phyloP scores from a whole-genome alignment of 2,329 filamentous ascomycete species.

The Aspergillus ruber region DNA sequence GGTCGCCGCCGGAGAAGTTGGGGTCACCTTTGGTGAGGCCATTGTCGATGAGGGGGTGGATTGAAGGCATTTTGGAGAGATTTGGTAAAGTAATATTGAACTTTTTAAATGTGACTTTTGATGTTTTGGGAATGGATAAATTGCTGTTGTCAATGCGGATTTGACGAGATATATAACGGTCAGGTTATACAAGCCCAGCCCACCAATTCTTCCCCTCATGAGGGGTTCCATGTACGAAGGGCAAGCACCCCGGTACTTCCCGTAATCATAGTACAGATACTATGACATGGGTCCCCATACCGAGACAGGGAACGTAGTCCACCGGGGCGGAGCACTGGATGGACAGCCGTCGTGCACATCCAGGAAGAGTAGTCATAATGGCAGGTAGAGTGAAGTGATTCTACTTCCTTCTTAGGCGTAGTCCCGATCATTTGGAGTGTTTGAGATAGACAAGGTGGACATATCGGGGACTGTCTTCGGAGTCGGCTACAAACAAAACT shows the following conservation, averaged over 20 bases:
- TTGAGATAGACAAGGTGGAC: no score
- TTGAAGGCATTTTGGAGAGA: conserved; percentile 27
- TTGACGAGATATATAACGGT: neutral
- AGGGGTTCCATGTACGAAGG: neutral
- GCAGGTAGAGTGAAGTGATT: no score
- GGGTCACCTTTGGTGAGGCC: conserved; percentile 52
- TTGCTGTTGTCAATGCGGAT: neutral
- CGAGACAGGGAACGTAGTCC: neutral
- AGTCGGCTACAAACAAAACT: no score
- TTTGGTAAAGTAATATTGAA: neutral
- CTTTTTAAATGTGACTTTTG: neutral
- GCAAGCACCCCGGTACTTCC: neutral
- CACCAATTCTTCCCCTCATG: neutral
- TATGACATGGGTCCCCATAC: neutral
- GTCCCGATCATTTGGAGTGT: no score
- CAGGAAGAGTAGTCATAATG: no score
- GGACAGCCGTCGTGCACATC: no score
- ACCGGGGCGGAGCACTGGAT: no score
- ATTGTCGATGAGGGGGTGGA: conserved; percentile 60
- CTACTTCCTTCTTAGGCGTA: no score
- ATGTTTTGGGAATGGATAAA: neutral
- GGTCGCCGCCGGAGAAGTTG: conserved; percentile 54
- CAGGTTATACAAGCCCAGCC: neutral
- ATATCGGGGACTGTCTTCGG: no score
- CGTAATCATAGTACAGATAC: no score